Base-by-base conservation (phyloP, 352 stramenopile genomes). In the Pythium myriotylum region DNA sequence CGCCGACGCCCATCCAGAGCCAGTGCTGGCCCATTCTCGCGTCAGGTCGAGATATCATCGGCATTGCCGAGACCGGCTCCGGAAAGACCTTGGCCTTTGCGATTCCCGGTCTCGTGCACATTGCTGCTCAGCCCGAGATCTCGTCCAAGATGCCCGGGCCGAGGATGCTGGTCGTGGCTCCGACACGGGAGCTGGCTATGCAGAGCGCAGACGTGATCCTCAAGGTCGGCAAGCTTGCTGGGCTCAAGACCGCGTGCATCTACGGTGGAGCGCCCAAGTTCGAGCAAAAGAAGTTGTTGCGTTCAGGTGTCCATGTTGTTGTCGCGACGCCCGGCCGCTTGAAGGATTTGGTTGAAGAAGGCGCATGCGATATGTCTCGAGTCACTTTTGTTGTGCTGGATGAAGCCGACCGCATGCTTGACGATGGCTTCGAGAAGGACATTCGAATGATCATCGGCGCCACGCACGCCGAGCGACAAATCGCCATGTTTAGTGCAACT, bases 71-170 rank as follows among this genome's bases (percentile, higher is more conserved):
- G 75, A 98, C 91, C 4, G 96, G 96, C 37, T 97, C 86, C 17
- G 97, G 97, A 26, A 99, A 99, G 77, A 99, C 96, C 35, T 78
- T 99, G 17, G 95, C 92, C n/a, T 99, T 99, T 64, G 68, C 87
- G 40, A 87, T 99, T 43, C 97, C 97, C 0, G 93, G 88, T 0
- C 72, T 99, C 10, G 84, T 96, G 24, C 77, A 92, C 54, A 96
- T 98, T 54, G 75, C 73, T 2, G 75, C 79, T 7, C 73, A 93
- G 72, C 65, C 78, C 0, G 65, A 69, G 32, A 65, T 91, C 40
- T 89, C 82, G 35, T 33, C 37, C 42, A 86, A 89, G 45, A 67
- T 77, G 45, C 75, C 84, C 2, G 81, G 80, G 9, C 94, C 94
- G 22, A 81, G 86, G 35, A 98, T 98, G 90, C 78, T 98, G 7